Base-by-base conservation (phyloP, 148 eudicot genomes). In the Rhododendron ovatum region DNA sequence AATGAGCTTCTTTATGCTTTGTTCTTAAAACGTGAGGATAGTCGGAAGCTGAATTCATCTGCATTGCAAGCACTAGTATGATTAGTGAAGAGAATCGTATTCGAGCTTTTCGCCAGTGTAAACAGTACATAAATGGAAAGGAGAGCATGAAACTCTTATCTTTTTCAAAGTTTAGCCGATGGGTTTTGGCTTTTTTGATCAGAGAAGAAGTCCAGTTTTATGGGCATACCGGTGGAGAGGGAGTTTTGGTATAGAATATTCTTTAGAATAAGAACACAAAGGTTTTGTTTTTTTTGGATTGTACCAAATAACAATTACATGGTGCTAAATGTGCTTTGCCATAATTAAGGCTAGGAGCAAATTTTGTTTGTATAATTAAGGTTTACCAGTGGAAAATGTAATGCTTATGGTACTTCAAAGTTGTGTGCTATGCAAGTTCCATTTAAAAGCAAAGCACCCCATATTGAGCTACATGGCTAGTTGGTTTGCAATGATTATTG, bases 1-100 rank as follows among this genome's bases (percentile, higher is more conserved):
- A 96, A 96, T 57, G 95, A 95, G 90, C 85, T 96, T 87, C 90
- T 95, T 15, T 95, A 96, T 61, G 95, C 90, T 17, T 92, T 96
- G 50, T 81, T 95, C 73, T 81, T 95, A 53, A 93, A 89, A 81
- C 93, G 81, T 0, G 91, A 87, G 57, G 65, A 65, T 9, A 73
- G 86, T 75, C 85, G 41, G 33, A 51, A 69, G 4, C 47, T 41
- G 83, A 91, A 90, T 84, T 71, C 85, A 37, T 83, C 90, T 22
- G 33, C 81, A 69, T 71, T 55, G 43, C 82, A 43, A 41, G 75
- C 85, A 45, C 78, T 57, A 2, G 35, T 11, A 22, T 57, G 85
- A 83, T 57, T 77, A 67, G 5, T 59, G 37, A 86, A 75, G 15
- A 20, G 63, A 5, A 24, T 10, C 76, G 8, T 83, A 76, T 39